Conservation (phyloP, 331 rosid genomes). For the Cydonia oblonga region DNA sequence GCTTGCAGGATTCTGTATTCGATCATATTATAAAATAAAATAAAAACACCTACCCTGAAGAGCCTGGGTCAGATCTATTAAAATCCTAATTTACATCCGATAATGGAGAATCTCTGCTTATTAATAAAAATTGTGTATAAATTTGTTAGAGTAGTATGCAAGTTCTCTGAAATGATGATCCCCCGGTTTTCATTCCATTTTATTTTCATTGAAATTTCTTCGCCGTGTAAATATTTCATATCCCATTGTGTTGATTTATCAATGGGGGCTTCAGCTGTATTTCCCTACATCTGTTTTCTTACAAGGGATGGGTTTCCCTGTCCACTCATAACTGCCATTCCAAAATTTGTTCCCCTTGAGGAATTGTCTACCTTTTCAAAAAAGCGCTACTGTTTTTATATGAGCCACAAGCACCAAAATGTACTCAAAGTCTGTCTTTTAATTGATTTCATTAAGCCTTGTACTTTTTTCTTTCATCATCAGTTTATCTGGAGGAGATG, state of each 20-base stretch:
- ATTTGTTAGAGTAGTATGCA: background rate
- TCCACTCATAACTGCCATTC: background rate
- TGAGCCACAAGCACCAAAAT: background rate
- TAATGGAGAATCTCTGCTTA: background rate
- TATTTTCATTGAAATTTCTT: too few species aligned
- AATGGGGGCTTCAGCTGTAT: background rate
- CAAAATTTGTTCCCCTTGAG: background rate
- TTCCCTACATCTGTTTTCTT: background rate
- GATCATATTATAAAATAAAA: background rate
- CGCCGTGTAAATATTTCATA: too few species aligned
- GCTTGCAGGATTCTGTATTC: background rate
- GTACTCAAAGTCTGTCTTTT: background rate
- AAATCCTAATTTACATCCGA: background rate
- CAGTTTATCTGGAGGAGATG: background rate
- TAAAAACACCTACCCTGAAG: background rate
- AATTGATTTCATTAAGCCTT: background rate
- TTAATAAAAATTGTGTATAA: background rate
- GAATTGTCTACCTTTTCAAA: background rate
- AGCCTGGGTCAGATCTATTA: background rate
- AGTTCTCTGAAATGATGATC: background rate
- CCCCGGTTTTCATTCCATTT: too few species aligned
- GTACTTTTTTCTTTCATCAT: background rate
- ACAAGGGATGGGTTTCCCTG: background rate
- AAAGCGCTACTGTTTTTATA: background rate
- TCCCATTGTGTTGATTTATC: too few species aligned